A percentile compares a stretch with the other conserved stretches of the same genome.
phyloP scores from a whole-genome alignment of 208 protist genomes.

The Herpetomonas samuelpessoai region DNA sequence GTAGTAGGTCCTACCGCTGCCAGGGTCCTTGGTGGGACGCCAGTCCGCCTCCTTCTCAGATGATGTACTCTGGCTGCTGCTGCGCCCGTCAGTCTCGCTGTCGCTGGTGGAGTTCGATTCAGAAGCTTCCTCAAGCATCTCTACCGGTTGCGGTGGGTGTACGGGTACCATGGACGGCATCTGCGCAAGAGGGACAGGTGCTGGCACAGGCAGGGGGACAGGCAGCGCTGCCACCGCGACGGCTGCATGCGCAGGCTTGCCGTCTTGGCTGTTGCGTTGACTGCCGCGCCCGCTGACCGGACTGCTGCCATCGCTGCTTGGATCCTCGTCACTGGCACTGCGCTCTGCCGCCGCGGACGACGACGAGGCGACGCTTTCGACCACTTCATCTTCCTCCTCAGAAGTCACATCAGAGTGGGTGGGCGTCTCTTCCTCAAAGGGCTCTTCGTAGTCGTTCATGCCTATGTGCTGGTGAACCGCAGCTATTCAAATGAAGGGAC shows the following conservation, averaged over 20 bases:
- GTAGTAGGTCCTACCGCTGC: conserved; percentile 41
- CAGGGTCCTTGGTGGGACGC: conserved; percentile 21
- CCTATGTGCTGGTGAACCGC: too few species aligned
- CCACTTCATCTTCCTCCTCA: conserved; percentile 1
- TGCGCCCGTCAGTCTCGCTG: too few species aligned
- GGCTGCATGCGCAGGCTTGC: neutral
- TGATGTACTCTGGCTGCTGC: too few species aligned
- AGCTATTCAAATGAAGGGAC: too few species aligned
- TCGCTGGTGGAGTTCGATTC: too few species aligned
- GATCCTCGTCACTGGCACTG: neutral
- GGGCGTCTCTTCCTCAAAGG: conserved; percentile 52
- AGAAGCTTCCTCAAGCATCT: too few species aligned
- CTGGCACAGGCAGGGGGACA: conserved; percentile 24
- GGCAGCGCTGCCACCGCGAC: conserved; percentile 1
- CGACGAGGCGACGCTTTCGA: conserved; percentile 1
- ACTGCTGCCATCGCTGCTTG: neutral
- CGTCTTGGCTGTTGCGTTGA: neutral
- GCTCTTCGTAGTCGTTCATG: conserved; percentile 74
- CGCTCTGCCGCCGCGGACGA: neutral
- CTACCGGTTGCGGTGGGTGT: neutral
- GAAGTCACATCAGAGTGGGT: conserved; percentile 5
- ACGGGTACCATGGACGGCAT: neutral
- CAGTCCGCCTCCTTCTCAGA: too few species aligned
- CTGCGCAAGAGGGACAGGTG: conserved; percentile 4
- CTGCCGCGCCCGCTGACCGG: neutral